These are phyloP conservation scores for Trichoderma hamatum DNA, from an alignment of 2,329 filamentous ascomycete genomes.

Conservation along the genomic window DNA sequence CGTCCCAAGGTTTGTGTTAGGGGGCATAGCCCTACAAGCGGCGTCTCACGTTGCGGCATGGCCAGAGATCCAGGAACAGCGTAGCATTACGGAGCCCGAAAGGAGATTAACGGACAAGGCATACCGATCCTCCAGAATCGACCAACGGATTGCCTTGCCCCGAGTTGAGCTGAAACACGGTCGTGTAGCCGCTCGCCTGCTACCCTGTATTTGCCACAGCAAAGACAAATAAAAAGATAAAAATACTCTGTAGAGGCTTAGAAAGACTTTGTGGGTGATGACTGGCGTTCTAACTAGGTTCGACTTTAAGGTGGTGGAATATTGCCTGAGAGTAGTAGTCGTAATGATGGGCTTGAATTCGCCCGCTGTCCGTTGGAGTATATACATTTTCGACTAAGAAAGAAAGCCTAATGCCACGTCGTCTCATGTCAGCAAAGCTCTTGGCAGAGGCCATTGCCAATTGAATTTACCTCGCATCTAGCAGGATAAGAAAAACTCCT, in stretches of 20 bases:
- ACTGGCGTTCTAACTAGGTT: neutral
- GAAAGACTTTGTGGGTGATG: neutral
- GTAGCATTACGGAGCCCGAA: conserved; percentile 5
- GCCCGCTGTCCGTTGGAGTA: neutral
- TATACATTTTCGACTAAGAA: no score
- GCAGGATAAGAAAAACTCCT: neutral
- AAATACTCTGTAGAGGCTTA: neutral
- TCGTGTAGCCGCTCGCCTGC: neutral
- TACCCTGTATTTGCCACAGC: conserved; percentile 7
- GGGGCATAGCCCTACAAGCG: conserved; percentile 16
- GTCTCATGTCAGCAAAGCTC: neutral
- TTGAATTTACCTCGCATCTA: neutral
- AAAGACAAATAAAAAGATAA: neutral
- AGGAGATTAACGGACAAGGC: conserved; percentile 8
- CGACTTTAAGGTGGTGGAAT: neutral
- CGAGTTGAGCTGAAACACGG: conserved; percentile 6
- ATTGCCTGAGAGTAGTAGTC: neutral
- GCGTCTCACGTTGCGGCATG: conserved; percentile 14
- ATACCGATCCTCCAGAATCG: conserved; percentile 12
- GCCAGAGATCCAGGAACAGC: conserved; percentile 3
- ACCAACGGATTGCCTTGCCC: conserved; percentile 2
- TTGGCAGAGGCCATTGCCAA: neutral
- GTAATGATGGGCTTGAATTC: neutral
- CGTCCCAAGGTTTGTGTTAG: neutral
- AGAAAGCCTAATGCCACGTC: neutral